Evolutionary conservation across 2,329 filamentous ascomycete species (phyloP).

Genomic region (Cercospora sesami): DNA sequence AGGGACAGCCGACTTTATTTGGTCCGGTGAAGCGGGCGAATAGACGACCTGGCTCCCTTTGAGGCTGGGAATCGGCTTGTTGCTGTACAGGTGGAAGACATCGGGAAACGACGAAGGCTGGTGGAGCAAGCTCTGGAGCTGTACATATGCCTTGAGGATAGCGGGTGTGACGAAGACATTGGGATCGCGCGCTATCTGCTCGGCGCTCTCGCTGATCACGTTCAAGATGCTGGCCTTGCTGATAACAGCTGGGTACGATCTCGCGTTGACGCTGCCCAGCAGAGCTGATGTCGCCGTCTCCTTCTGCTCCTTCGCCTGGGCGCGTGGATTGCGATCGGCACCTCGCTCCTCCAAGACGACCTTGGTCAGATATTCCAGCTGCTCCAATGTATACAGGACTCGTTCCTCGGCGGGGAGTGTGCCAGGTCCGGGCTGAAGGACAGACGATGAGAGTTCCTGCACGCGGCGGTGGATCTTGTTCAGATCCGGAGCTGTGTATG

Average conservation of each 20-base stretch:
- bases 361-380: slow-evolving; percentile 34
- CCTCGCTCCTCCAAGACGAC: slow-evolving; percentile 30
- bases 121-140: slow-evolving; percentile 70
- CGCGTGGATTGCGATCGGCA: slow-evolving; percentile 3
- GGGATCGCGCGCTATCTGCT: slow-evolving; percentile 69
- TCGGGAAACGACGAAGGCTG: slow-evolving; percentile 75
- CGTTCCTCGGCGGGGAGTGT: slow-evolving; percentile 35
- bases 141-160: slow-evolving; percentile 72
- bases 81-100: slow-evolving; percentile 77
- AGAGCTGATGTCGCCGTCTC: slow-evolving; percentile 56
- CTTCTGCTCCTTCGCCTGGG: slow-evolving; percentile 13
- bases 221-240: slow-evolving; percentile 42
- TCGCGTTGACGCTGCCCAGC: slow-evolving; percentile 49
- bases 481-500: slow-evolving; percentile 18
- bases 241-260: slow-evolving; percentile 37
- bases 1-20: slow-evolving; percentile 67
- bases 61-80: slow-evolving; percentile 71
- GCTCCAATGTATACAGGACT: slow-evolving; percentile 38
- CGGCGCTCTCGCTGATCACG: slow-evolving; percentile 58
- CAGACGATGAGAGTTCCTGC: slow-evolving; percentile 32
- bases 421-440: slow-evolving; percentile 28
- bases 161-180: slow-evolving; percentile 76
- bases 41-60: slow-evolving; percentile 56
- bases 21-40: slow-evolving; percentile 61
- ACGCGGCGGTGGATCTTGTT: slow-evolving; percentile 31